These are phyloP conservation scores for Suillus subluteus DNA, from an alignment of 768 basidiomycete genomes.

Conservation along the genomic window DNA sequence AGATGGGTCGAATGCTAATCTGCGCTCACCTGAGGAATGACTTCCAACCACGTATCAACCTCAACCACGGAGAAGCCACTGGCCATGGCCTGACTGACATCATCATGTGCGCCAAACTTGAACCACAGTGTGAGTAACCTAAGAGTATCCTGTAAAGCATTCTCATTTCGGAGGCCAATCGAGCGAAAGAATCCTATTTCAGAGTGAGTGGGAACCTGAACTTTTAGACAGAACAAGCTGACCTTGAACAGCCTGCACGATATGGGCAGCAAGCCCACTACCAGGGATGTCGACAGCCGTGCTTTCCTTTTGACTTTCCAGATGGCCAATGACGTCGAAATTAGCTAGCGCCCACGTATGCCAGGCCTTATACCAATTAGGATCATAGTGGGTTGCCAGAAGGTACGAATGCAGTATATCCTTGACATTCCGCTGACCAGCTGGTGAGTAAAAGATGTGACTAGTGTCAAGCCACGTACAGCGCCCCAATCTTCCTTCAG, in stretches of 20 bases:
- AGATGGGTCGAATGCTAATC: background rate
- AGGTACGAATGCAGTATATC: constrained; percentile 86
- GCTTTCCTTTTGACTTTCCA: constrained; percentile 68
- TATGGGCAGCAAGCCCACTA: constrained; percentile 73
- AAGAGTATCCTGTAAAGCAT: constrained; percentile 93
- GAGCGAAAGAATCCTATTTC: constrained; percentile 89
- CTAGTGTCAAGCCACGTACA: constrained; percentile 48
- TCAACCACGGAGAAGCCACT: constrained; percentile 87
- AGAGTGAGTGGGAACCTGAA: background rate
- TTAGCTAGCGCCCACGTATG: constrained; percentile 98
- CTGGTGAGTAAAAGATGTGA: constrained; percentile 17
- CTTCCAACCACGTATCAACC: constrained; percentile 98
- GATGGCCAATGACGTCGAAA: constrained; percentile 86
- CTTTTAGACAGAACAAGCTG: constrained; percentile 1
- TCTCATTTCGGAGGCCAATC: constrained; percentile 85
- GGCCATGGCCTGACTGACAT: constrained; percentile 88
- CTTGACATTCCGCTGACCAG: constrained; percentile 67
- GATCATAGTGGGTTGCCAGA: constrained; percentile 88
- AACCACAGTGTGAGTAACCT: constrained; percentile 96
- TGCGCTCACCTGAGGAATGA: constrained; percentile 86
- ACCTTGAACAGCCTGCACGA: constrained; percentile 95
- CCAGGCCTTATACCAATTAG: constrained; percentile 99
- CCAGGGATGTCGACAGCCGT: constrained; percentile 61
- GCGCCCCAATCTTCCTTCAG: constrained; percentile 78
- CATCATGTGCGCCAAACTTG: constrained; percentile 89